A percentile compares a stretch with the other conserved stretches of the same genome.
Evolutionary conservation across 371 early-diverging fungal genomes (phyloP).

Genomic region (Phascolomyces articulosus): DNA sequence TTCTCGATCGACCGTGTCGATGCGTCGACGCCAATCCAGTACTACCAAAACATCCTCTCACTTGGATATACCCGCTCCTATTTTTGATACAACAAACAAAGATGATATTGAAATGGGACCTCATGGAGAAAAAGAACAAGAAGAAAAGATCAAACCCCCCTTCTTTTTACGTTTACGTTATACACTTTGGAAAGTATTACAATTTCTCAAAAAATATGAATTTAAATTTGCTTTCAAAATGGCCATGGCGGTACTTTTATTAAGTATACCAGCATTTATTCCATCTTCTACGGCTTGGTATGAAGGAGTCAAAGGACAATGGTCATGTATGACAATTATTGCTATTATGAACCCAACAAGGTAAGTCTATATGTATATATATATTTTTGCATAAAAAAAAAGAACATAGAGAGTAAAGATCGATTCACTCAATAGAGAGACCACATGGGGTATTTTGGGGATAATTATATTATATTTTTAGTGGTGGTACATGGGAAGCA

Average conservation of each 20-base stretch:
- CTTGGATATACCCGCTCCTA: not conserved
- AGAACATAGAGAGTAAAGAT: too few species aligned
- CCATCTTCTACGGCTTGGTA: conserved; percentile 43
- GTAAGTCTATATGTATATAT: conserved; percentile 18
- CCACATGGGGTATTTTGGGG: too few species aligned
- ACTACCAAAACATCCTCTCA: not conserved
- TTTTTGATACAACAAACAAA: too few species aligned
- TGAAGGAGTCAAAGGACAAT: conserved; percentile 54
- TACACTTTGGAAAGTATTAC: conserved; percentile 46
- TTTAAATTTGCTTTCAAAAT: conserved; percentile 65
- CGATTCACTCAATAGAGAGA: too few species aligned
- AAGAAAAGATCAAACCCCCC: conserved; percentile 26
- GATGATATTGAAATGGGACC: conserved; percentile 12
- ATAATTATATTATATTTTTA: too few species aligned
- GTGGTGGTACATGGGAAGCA: conserved; percentile 59
- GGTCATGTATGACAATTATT: conserved; percentile 63
- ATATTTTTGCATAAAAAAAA: not conserved
- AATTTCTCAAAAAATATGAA: conserved; percentile 50
- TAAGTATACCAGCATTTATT: conserved; percentile 55
- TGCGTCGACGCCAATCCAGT: not conserved
- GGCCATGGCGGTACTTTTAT: conserved; percentile 48
- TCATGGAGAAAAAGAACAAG: not conserved
- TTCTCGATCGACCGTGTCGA: not conserved
- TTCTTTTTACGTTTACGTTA: conserved; percentile 43
- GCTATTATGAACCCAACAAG: conserved; percentile 65